Evolutionary conservation across 768 basidiomycete species (phyloP).

Genomic region (Lactarius quietus): DNA sequence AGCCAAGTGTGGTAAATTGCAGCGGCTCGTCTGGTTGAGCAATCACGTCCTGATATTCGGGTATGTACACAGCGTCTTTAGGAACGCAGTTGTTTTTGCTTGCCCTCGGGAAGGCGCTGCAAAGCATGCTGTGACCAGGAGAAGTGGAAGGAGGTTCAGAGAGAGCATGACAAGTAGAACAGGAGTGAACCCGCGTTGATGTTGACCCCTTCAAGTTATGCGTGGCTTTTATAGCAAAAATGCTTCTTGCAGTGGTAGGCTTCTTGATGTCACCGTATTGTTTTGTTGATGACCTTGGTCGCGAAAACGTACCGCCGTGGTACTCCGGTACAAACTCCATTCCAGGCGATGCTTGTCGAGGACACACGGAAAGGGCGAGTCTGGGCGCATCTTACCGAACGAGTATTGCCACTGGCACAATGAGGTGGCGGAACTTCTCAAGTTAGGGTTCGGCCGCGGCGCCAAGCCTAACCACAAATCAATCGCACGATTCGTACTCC

Average conservation of each 20-base stretch:
- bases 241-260: background rate
- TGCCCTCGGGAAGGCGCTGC: too few species aligned
- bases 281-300: background rate
- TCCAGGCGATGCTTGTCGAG: background rate
- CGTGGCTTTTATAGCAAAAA: background rate
- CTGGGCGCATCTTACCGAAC: background rate
- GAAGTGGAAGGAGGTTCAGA: background rate
- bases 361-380: background rate
- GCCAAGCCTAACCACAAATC: background rate
- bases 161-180: background rate
- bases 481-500: background rate
- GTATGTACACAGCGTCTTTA: too few species aligned
- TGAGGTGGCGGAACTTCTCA: background rate
- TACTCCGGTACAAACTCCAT: background rate
- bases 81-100: too few species aligned
- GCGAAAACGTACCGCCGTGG: background rate
- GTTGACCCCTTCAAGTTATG: background rate
- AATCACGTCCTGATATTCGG: too few species aligned
- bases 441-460: background rate
- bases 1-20: too few species aligned
- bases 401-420: background rate
- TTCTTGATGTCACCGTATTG: too few species aligned
- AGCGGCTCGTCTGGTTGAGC: too few species aligned
- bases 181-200: background rate
- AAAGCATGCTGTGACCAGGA: background rate